Conservation (phyloP, 768 basidiomycete species). For the Phaeotremella fagi region DNA sequence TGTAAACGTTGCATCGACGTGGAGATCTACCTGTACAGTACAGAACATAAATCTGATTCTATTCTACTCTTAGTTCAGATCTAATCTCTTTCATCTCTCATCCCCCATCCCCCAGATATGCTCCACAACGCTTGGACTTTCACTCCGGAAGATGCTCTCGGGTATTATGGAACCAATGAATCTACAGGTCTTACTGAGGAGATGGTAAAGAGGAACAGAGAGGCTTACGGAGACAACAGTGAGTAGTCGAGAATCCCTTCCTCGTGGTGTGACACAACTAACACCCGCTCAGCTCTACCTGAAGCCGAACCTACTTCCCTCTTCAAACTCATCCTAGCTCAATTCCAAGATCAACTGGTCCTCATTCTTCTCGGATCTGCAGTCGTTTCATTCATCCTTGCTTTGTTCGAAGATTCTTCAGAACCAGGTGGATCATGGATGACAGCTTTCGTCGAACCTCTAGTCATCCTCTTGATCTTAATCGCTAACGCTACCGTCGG, state of each 20-base stretch:
- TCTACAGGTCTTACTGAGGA: constrained; percentile 60
- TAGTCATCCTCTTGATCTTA: constrained; percentile 91
- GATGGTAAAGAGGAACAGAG: constrained; percentile 67
- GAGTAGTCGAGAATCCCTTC: constrained; percentile 5
- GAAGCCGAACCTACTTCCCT: constrained; percentile 86
- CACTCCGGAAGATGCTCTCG: constrained; percentile 63
- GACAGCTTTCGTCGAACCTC: constrained; percentile 90
- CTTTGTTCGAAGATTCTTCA: constrained; percentile 73
- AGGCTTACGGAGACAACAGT: constrained; percentile 74
- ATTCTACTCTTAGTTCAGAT: no score
- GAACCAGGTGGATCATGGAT: constrained; percentile 57
- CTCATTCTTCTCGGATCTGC: constrained; percentile 93
- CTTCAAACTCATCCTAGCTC: constrained; percentile 93
- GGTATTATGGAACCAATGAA: constrained; percentile 66
- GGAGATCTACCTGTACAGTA: no score
- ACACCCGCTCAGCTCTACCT: constrained; percentile 64
- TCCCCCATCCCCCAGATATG: constrained; percentile 29
- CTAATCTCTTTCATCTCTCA: no score
- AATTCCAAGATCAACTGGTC: constrained; percentile 98
- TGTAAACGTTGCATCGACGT: no score
- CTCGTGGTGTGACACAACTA: constrained; percentile 4
- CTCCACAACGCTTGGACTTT: constrained; percentile 65
- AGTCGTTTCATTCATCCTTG: constrained; percentile 85
- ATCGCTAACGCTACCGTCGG: constrained; percentile 96
- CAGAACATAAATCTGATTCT: no score